A percentile compares a stretch with the other conserved stretches of the same genome.
phyloP scores from a whole-genome alignment of 495 filamentous ascomycete genomes.

The Penicillium canescens region DNA sequence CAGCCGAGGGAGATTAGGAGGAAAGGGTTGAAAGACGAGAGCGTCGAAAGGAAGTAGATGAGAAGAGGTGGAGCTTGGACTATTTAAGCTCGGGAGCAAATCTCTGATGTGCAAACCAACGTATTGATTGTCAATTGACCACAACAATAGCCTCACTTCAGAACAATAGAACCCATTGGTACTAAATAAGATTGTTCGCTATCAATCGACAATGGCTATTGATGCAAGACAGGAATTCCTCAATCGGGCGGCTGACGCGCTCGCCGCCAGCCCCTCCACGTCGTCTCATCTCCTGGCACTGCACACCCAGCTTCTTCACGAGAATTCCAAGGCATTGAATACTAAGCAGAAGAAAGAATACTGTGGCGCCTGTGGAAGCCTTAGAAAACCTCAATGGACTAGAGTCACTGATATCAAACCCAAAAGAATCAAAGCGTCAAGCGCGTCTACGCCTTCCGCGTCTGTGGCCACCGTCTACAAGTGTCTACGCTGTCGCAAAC shows the following conservation, averaged over 20 bases:
- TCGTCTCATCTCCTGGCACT: conserved; percentile 47
- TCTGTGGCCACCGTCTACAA: conserved; percentile 36
- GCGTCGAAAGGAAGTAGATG: conserved; percentile 2
- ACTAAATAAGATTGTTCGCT: not conserved
- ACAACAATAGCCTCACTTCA: no score
- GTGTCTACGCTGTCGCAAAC: conserved; percentile 40
- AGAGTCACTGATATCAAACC: conserved; percentile 29
- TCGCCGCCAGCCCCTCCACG: conserved; percentile 47
- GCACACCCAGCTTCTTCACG: conserved; percentile 42
- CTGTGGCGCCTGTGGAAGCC: conserved; percentile 55
- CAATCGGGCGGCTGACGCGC: conserved; percentile 41
- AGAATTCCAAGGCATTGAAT: conserved; percentile 40
- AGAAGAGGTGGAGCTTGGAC: conserved; percentile 7
- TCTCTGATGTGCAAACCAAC: conserved; percentile 1
- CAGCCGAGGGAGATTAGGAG: not conserved
- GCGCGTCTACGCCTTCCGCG: conserved; percentile 5
- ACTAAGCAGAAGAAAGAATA: conserved; percentile 37
- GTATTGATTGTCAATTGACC: no score
- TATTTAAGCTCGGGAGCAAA: conserved; percentile 10
- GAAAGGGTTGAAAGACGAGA: conserved; percentile 1
- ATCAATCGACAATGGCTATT: conserved; percentile 27
- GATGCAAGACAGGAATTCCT: conserved; percentile 37
- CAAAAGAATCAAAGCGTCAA: conserved; percentile 22
- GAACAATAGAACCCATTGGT: not conserved
- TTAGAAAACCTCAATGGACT: conserved; percentile 44